Conservation (phyloP, 257 asterid genomes). For the Pogostemon cablin region DNA sequence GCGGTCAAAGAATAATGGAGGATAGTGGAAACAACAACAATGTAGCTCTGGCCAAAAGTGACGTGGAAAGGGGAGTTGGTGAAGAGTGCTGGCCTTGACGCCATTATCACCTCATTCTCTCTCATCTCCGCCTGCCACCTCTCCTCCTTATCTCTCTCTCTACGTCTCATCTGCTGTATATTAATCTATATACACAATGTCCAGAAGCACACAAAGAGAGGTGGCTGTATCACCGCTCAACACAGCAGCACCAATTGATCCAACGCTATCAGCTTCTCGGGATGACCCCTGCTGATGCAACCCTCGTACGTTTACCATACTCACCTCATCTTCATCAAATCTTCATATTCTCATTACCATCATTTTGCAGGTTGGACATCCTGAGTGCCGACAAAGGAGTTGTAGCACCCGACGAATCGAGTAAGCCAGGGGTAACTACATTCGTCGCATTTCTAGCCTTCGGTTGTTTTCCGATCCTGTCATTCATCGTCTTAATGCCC, state of each 20-base stretch:
- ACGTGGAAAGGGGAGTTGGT: constrained; percentile 72
- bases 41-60: constrained; percentile 57
- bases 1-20: constrained; percentile 39
- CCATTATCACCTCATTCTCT: constrained; percentile 68
- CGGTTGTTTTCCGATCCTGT: constrained; percentile 60
- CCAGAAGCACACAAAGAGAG: constrained; percentile 62
- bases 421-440: constrained; percentile 49
- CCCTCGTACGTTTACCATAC: constrained; percentile 32
- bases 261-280: constrained; percentile 56
- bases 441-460: constrained; percentile 52
- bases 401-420: too few relatives aligned
- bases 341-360: background rate
- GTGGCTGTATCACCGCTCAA: constrained; percentile 52
- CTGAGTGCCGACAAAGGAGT: too few relatives aligned
- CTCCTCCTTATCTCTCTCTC: constrained; percentile 45
- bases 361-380: background rate
- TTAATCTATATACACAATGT: constrained; percentile 2
- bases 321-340: background rate
- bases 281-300: constrained; percentile 56
- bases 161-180: background rate
- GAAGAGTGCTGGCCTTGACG: constrained; percentile 74
- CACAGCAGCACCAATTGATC: constrained; percentile 47
- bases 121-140: constrained; percentile 83
- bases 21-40: constrained; percentile 9
- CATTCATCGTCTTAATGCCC: constrained; percentile 66